A percentile compares a stretch with the other conserved stretches of the same genome.
These are phyloP conservation scores for Saccharum officinarum DNA, from an alignment of 176 grass and related monocot genomes.

Conservation along the genomic window DNA sequence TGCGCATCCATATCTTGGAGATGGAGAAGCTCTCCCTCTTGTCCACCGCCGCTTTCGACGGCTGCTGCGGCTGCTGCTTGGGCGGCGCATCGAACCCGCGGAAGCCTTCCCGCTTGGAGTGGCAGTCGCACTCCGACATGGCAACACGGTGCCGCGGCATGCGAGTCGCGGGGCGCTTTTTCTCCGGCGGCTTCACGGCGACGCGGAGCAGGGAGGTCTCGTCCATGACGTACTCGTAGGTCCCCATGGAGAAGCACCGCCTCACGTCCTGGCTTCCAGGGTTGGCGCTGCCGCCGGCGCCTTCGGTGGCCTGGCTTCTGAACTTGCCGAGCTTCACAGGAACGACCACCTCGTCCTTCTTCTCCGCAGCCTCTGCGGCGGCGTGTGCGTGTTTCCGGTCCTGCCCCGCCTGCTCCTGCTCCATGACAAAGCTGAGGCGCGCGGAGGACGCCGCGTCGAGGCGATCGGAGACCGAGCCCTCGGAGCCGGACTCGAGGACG, in stretches of 20 bases:
- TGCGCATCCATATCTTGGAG: conserved; percentile 90
- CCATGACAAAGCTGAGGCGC: conserved; percentile 31
- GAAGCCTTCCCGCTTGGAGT: conserved; percentile 76
- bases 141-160: conserved; percentile 51
- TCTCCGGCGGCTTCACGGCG: conserved; percentile 71
- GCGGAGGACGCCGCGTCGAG: conserved; percentile 43
- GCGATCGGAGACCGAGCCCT: conserved; percentile 60
- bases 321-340: conserved; percentile 89
- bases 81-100: conserved; percentile 46
- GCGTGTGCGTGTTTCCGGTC: conserved; percentile 30
- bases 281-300: conserved; percentile 6
- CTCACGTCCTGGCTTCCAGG: conserved; percentile 55
- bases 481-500: conserved; percentile 68
- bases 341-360: conserved; percentile 67
- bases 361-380: conserved; percentile 17
- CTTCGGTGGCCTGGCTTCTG: conserved; percentile 46
- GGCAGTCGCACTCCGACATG: conserved; percentile 92
- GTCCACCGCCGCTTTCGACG: conserved; percentile 23
- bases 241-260: conserved; percentile 91
- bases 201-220: conserved; percentile 58
- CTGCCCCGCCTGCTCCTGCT: conserved; percentile 34
- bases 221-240: conserved; percentile 96
- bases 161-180: conserved; percentile 34
- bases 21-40: conserved; percentile 80
- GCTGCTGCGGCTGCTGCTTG: conserved; percentile 15